A percentile compares a stretch with the other conserved stretches of the same genome.
Conservation (phyloP, 83 land plant genomes). For the Picea abies region DNA sequence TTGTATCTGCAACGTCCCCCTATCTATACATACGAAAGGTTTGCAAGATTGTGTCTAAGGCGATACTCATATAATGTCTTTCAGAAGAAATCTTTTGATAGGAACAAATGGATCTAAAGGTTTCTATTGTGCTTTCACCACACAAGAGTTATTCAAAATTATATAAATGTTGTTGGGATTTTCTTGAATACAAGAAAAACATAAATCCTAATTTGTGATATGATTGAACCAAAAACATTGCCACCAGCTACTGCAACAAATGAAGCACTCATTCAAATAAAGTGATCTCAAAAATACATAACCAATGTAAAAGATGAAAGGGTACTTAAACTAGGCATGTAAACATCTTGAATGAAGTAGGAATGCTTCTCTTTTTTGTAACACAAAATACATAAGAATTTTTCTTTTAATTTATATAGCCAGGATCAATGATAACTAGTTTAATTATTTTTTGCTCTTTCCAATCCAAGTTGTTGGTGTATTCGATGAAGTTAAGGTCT, state of each 20-base stretch:
- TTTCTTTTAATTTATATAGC: constrained; percentile 32
- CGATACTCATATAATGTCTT: too few relatives aligned
- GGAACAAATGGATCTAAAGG: neutral
- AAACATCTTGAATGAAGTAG: constrained; percentile 68
- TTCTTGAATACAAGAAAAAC: neutral
- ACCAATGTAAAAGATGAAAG: too few relatives aligned
- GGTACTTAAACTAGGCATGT: constrained; percentile 50
- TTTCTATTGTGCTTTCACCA: neutral
- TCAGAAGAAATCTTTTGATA: neutral
- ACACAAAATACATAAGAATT: constrained; percentile 53
- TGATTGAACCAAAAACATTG: too few relatives aligned
- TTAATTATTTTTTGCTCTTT: constrained; percentile 47
- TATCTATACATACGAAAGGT: too few relatives aligned
- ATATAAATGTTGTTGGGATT: neutral
- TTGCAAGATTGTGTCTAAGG: too few relatives aligned
- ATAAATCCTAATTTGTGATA: neutral
- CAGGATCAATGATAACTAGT: constrained; percentile 73
- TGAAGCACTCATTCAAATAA: neutral
- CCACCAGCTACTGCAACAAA: neutral
- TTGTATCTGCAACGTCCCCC: too few relatives aligned
- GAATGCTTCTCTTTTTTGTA: constrained; percentile 41
- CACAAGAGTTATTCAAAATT: neutral
- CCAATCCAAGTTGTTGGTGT: constrained; percentile 35
- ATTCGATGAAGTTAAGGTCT: constrained; percentile 28
- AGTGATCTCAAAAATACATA: neutral